Conservation (phyloP, 2,329 filamentous ascomycete genomes). For the Aspergillus felis region DNA sequence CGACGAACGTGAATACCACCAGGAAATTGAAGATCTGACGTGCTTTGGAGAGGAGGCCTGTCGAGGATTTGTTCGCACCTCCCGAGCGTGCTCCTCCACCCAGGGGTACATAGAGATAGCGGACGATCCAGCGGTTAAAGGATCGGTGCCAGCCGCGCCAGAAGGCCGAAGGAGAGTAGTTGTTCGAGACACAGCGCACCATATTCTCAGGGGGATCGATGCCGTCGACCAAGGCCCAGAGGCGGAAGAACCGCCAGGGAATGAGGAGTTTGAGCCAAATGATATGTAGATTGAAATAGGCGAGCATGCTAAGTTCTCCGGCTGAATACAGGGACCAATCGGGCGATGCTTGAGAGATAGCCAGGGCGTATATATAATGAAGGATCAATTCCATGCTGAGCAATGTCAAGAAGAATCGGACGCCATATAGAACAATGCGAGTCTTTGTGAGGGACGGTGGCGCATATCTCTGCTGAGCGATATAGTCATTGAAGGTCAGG, state of each 20-base stretch:
- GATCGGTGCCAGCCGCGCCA: constrained; percentile 96
- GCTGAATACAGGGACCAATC: constrained; percentile 81
- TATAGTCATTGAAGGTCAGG: constrained; percentile 96
- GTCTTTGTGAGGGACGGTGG: constrained; percentile 64
- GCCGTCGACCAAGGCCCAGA: constrained; percentile 89
- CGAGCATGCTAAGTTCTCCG: constrained; percentile 82
- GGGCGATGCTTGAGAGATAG: constrained; percentile 77
- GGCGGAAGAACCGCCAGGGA: constrained; percentile 95
- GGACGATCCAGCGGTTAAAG: constrained; percentile 90
- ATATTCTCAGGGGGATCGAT: constrained; percentile 98
- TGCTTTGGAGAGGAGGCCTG: constrained; percentile 46
- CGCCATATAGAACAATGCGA: constrained; percentile 74
- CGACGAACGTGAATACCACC: constrained; percentile 91
- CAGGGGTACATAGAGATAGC: constrained; percentile 90
- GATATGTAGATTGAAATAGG: constrained; percentile 92
- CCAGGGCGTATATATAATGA: constrained; percentile 90
- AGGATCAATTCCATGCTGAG: constrained; percentile 87
- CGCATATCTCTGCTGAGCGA: constrained; percentile 75
- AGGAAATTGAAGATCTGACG: constrained; percentile 70
- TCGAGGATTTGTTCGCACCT: constrained; percentile 23
- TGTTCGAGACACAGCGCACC: constrained; percentile 93
- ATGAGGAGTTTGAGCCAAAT: constrained; percentile 97
- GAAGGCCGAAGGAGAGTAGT: constrained; percentile 85
- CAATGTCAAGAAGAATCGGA: constrained; percentile 76
- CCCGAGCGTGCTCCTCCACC: constrained; percentile 58